Evolutionary conservation across 1,139 yeast genomes (phyloP).

Genomic region (Eremothecium cymbalariae): DNA sequence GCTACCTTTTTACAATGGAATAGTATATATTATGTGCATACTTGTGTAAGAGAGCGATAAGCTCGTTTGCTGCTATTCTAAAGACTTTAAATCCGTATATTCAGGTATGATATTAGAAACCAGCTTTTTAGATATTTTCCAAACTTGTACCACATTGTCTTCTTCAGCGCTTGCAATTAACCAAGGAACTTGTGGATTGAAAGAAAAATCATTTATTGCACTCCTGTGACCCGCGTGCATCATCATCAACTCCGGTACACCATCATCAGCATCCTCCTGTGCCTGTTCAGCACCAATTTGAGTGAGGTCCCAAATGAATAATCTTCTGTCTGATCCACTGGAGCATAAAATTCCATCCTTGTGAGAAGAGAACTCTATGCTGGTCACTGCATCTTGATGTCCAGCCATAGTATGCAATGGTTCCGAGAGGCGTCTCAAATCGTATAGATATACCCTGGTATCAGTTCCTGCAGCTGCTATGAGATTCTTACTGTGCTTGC

Average conservation of each 20-base stretch:
- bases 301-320: conserved; percentile 64
- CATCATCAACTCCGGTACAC: conserved; percentile 73
- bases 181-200: conserved; percentile 64
- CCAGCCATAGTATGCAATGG: conserved; percentile 68
- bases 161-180: conserved; percentile 66
- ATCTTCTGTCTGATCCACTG: conserved; percentile 63
- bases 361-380: conserved; percentile 64
- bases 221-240: conserved; percentile 86
- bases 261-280: conserved; percentile 76
- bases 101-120: conserved; percentile 26
- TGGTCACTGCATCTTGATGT: conserved; percentile 60
- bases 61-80: no score
- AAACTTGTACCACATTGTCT: conserved; percentile 67
- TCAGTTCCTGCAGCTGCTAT: conserved; percentile 64
- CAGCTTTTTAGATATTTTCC: conserved; percentile 56
- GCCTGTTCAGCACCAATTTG: conserved; percentile 71
- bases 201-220: conserved; percentile 60
- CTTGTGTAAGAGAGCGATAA: no score
- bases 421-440: conserved; percentile 41
- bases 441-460: conserved; percentile 56
- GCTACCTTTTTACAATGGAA: not conserved
- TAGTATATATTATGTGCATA: not conserved
- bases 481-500: conserved; percentile 50
- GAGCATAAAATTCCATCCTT: conserved; percentile 66
- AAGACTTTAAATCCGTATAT: no score